These are phyloP conservation scores for Lactarius psammicola DNA, from an alignment of 768 basidiomycete genomes.

Conservation along the genomic window DNA sequence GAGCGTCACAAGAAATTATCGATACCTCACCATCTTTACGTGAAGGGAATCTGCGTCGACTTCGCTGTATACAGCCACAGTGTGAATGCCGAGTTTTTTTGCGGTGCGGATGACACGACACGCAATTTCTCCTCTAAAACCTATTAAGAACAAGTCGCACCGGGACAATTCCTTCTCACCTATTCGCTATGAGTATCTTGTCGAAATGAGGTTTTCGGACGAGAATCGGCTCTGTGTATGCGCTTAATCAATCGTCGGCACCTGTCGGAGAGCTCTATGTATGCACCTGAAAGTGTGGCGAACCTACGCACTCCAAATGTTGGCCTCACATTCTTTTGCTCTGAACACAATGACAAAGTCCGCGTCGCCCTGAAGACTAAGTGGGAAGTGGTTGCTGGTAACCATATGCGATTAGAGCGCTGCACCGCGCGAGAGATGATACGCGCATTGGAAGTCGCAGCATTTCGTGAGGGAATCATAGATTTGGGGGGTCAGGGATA, in stretches of 20 bases:
- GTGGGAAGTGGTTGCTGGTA: neutral
- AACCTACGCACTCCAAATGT: conserved; percentile 6
- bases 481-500: neutral
- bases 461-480: conserved; percentile 14
- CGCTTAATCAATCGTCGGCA: neutral
- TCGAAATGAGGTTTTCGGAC: conserved; percentile 62
- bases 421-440: conserved; percentile 2
- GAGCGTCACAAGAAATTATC: neutral
- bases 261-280: neutral
- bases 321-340: neutral
- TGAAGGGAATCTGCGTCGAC: conserved; percentile 81
- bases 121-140: conserved; percentile 84
- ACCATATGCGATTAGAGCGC: conserved; percentile 3
- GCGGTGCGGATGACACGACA: conserved; percentile 93
- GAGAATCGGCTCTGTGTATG: conserved; percentile 1
- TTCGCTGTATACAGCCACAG: conserved; percentile 90
- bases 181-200: conserved; percentile 90
- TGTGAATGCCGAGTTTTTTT: conserved; percentile 82
- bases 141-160: neutral
- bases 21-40: conserved; percentile 62
- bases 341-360: neutral
- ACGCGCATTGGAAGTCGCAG: conserved; percentile 5
- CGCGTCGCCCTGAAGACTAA: neutral
- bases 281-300: conserved; percentile 15
- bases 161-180: conserved; percentile 44